Evolutionary conservation across 805 yeast genomes (phyloP), one percentile per base, ranked within the genome.

Genomic region (Cyberlindnera mississippiensis): DNA sequence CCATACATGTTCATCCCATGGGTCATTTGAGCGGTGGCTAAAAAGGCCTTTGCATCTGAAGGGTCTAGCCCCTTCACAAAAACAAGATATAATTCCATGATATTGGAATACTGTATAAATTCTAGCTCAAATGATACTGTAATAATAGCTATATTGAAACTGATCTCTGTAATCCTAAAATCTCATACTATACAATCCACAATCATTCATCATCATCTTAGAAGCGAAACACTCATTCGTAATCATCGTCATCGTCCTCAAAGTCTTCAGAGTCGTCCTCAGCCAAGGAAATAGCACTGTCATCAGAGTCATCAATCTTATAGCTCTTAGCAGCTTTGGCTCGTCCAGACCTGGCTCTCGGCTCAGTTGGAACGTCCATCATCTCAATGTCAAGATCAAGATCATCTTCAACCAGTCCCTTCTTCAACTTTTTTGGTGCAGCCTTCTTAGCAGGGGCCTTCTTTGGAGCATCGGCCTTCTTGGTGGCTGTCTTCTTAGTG

Each of bases 1-100:
- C 98, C 98, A 24, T 93, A 86, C 67, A 62, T 87, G 59, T 89
- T 87, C 67, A 85, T 93, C 61, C 99, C 99, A 33, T 87, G 80
- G 53, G 80, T 90, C 33, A 84, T 73, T 58, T 88, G 70, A 59
- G 12, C 29, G 9, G 8, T 6, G 9, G 9, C 24, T 6, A 20
- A 20, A 20, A 20, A 20, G 9, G 6, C 9, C 24, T 9, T 6
- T 20, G 24, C n/a, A n/a, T n/a, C n/a, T n/a, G n/a, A n/a, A n/a
- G n/a, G n/a, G n/a, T n/a, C n/a, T n/a, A n/a, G n/a, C n/a, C n/a
- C n/a, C n/a, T n/a, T n/a, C n/a, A n/a, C n/a, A n/a, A n/a, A n/a
- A n/a, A n/a, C n/a, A n/a, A n/a, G n/a, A n/a, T n/a, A n/a, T n/a
- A n/a, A n/a, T n/a, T n/a, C n/a, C n/a, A n/a, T n/a, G n/a, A n/a